A percentile compares a stretch with the other conserved stretches of the same genome.
phyloP scores from a whole-genome alignment of 805 yeast species.

The Metschnikowia dekortorum region DNA sequence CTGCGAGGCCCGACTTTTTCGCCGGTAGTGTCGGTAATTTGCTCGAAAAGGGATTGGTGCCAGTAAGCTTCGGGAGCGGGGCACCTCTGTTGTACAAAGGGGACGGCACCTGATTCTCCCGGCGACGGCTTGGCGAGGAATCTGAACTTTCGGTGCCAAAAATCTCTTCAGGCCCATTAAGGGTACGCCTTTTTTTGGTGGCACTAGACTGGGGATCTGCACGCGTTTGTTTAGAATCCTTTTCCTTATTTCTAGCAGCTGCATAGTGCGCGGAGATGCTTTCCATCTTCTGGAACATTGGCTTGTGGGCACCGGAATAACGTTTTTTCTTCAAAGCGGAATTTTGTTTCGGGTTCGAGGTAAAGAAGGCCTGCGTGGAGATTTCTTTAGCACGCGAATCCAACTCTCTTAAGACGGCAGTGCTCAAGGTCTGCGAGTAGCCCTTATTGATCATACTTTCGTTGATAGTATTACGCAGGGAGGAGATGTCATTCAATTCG shows the following conservation, averaged over 20 bases:
- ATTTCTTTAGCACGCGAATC: slow-evolving; percentile 18
- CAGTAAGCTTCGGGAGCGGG: slow-evolving; percentile 1
- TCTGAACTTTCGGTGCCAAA: slow-evolving; percentile 12
- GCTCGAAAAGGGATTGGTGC: slow-evolving; percentile 6
- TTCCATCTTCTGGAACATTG: slow-evolving; percentile 42
- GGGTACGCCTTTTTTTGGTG: slow-evolving; percentile 34
- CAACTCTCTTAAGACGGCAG: slow-evolving; percentile 15
- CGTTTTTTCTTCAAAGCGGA: slow-evolving; percentile 18
- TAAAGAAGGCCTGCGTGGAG: slow-evolving; percentile 6
- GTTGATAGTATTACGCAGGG: slow-evolving; percentile 6
- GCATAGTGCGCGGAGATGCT: slow-evolving; percentile 48
- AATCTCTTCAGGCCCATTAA: slow-evolving; percentile 40
- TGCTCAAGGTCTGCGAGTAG: slow-evolving; percentile 18
- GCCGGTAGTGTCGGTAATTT: slow-evolving; percentile 3
- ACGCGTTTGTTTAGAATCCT: slow-evolving; percentile 26
- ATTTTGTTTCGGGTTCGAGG: not conserved
- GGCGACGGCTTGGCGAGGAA: slow-evolving; percentile 14
- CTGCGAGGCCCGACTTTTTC: not conserved
- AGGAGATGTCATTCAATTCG: slow-evolving; percentile 12
- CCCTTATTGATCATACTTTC: slow-evolving; percentile 16
- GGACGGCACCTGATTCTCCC: slow-evolving; percentile 1
- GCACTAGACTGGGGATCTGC: slow-evolving; percentile 14
- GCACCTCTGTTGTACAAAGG: not conserved
- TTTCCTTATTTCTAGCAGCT: slow-evolving; percentile 35
- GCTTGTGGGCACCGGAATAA: slow-evolving; percentile 30